Conservation (phyloP, 805 yeast species). For the Wickerhamomyces ciferrii region DNA sequence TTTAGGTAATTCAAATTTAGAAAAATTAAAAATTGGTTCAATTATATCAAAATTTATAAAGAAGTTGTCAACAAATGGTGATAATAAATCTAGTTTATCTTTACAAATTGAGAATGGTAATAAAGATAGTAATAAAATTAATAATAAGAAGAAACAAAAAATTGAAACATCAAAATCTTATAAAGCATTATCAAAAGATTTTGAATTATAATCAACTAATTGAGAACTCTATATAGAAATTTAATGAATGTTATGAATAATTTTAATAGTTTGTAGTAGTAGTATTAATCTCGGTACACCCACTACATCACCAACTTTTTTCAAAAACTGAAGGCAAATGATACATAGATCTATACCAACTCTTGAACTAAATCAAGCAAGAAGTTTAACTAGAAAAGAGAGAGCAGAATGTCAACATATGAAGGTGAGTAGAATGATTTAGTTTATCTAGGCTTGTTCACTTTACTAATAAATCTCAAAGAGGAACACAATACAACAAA, state of each 20-base stretch:
- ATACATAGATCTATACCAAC: too few species aligned
- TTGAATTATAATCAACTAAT: background rate
- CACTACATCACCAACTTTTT: slow-evolving; percentile 13
- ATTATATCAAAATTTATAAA: slow-evolving; percentile 50
- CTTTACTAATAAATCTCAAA: slow-evolving; percentile 4
- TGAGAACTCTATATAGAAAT: background rate
- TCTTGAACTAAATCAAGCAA: too few species aligned
- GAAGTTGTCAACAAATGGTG: slow-evolving; percentile 32
- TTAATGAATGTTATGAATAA: background rate
- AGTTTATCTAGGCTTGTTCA: background rate
- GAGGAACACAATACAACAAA: slow-evolving; percentile 24
- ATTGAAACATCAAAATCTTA: background rate
- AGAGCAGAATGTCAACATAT: slow-evolving; percentile 24
- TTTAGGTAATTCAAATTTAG: slow-evolving; percentile 37
- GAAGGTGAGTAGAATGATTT: slow-evolving; percentile 24
- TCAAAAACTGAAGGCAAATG: slow-evolving; percentile 2
- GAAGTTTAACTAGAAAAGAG: too few species aligned
- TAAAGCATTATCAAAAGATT: background rate
- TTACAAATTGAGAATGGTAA: background rate
- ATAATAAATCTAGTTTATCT: background rate
- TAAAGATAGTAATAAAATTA: background rate
- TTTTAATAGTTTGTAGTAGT: too few species aligned
- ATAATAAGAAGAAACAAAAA: background rate
- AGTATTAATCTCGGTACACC: slow-evolving; percentile 17
- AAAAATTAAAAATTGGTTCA: slow-evolving; percentile 40